Conservation (phyloP, 164 flowering plant genomes). For the Taxillus chinensis region DNA sequence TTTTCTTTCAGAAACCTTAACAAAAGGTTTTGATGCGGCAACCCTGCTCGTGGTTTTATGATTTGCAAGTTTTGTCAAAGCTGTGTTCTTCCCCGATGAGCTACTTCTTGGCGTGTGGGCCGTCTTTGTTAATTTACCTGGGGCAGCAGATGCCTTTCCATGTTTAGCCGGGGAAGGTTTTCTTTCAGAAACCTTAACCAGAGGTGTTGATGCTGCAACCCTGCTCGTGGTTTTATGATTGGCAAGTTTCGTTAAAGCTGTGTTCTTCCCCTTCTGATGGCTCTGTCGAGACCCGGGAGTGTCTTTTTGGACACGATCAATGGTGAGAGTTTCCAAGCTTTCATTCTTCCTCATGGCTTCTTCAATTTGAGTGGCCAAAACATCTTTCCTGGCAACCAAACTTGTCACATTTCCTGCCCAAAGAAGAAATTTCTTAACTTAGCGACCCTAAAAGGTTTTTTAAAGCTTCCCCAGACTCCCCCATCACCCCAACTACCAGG, state of each 20-base stretch:
- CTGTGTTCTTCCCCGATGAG: slow-evolving; percentile 19
- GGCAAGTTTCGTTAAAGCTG: slow-evolving; percentile 18
- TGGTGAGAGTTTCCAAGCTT: slow-evolving; percentile 76
- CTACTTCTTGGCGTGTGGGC: slow-evolving; percentile 20
- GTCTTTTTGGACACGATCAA: slow-evolving; percentile 49
- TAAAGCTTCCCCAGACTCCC: no score
- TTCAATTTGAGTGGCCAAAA: slow-evolving; percentile 64
- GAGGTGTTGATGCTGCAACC: slow-evolving; percentile 14
- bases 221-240: slow-evolving; percentile 21
- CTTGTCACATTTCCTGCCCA: slow-evolving; percentile 87
- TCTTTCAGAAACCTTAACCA: slow-evolving; percentile 14
- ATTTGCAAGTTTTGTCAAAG: slow-evolving; percentile 17
- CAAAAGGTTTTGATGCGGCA: slow-evolving; percentile 14
- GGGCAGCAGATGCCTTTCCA: slow-evolving; percentile 9
- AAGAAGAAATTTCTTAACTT: not conserved
- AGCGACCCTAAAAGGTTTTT: no score
- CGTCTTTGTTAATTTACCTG: slow-evolving; percentile 23
- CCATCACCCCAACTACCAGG: no score
- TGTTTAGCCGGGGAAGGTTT: slow-evolving; percentile 13
- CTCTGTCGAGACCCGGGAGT: slow-evolving; percentile 29
- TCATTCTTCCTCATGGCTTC: slow-evolving; percentile 87
- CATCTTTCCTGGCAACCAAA: slow-evolving; percentile 67
- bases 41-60: slow-evolving; percentile 21
- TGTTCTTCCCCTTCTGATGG: slow-evolving; percentile 29
- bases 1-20: slow-evolving; percentile 14